Evolutionary conservation across 768 basidiomycete genomes (phyloP), one percentile per base, ranked within the genome.

Genomic region (Psilocybe azurescens): DNA sequence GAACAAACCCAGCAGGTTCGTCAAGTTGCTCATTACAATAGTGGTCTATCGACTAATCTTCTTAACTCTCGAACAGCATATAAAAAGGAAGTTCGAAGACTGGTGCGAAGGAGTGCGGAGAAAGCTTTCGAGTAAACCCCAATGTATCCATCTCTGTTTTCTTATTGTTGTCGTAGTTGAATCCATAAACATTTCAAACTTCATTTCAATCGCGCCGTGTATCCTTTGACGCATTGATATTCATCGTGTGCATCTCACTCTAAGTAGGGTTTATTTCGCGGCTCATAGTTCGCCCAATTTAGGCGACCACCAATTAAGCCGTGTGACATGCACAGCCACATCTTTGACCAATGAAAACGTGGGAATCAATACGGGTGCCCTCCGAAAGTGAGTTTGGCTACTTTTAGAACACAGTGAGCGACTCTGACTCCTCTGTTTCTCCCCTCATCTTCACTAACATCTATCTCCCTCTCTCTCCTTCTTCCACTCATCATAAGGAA

Each of bases 21-120:
- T 73, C 1, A 36, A 36, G 33, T 36, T 11, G 11, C 33, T 36
- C 11, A 44, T 9, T 24, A 24, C 24, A 24, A 24, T 24, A 24
- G 24, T 24, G 24, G 24, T 24, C 24, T 24, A 24, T 24, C 2
- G 24, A 24, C 24, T 5, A 11, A 41, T 20, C 11, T 28, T 60
- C 53, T 24, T 28, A 36, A 36, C 4, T 51, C 8, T 56, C 20
- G 3, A 14, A 52, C 67, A 92, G 94, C 73, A 2, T 99, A 99
- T 78, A 92, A 85, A 86, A 98, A 97, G 90, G 97, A 95, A 78
- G 96, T 99, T 58, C 89, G 95, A 68, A 86, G 93, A 65, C 77
- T 99, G 65, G 97, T 86, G 51, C 85, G 96, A 62, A 82, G 82
- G 76, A 91, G 90, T 68, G 96, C 95, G 10, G 97, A 99, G 73